phyloP scores from a whole-genome alignment of 331 rosid genomes.

The Acacia pycnantha region DNA sequence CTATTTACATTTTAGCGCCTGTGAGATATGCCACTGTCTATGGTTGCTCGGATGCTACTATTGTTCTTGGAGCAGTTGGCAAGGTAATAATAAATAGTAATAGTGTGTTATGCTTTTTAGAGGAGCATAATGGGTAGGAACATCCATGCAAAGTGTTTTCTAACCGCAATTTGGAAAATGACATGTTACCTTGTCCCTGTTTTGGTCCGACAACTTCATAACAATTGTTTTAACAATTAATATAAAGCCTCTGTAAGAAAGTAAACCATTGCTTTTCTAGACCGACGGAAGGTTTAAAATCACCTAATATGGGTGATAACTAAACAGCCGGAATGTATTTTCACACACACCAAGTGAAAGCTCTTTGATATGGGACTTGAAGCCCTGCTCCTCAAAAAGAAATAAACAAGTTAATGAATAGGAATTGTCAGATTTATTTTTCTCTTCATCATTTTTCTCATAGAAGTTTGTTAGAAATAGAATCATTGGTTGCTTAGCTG shows the following conservation, averaged over 20 bases:
- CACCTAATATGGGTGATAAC: not conserved
- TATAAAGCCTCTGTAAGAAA: not conserved
- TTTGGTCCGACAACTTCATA: not conserved
- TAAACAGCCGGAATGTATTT: not conserved
- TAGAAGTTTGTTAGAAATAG: not conserved
- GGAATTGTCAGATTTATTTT: not conserved
- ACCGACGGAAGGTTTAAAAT: not conserved
- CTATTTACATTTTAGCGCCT: conserved; percentile 93
- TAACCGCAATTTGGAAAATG: not conserved
- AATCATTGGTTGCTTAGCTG: not conserved
- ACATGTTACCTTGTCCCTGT: not conserved
- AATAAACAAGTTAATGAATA: not conserved
- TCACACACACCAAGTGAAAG: not conserved
- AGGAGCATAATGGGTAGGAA: conserved; percentile 18
- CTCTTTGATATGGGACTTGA: not conserved
- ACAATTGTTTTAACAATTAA: not conserved
- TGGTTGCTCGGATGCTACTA: conserved; percentile 97
- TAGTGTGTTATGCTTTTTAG: conserved; percentile 17
- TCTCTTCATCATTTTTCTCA: not conserved
- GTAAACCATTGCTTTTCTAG: not conserved
- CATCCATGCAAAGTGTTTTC: not conserved
- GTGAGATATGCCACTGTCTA: conserved; percentile 85
- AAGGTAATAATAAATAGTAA: conserved; percentile 56
- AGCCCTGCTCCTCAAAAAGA: not conserved
- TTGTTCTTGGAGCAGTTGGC: conserved; percentile 97